A percentile compares a stretch with the other conserved stretches of the same genome.
These are phyloP conservation scores for Hemileia vastatrix DNA, from an alignment of 1,284 basidiomycete species.

Conservation along the genomic window DNA sequence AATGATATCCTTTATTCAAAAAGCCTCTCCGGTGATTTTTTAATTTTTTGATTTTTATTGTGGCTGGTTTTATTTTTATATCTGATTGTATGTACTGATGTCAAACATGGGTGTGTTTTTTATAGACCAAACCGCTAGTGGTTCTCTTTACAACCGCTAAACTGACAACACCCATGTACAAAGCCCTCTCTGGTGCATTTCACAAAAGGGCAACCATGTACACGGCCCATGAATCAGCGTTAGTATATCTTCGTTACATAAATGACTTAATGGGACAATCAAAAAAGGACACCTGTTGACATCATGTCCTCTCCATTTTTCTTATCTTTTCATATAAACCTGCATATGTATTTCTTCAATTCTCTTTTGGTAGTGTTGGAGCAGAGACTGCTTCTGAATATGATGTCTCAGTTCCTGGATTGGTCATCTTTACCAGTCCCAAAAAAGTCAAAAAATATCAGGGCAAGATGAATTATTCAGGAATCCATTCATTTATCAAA, in stretches of 20 bases:
- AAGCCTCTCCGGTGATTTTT: constrained; percentile 9
- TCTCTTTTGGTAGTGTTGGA: constrained; percentile 1
- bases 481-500: constrained; percentile 11
- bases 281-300: background rate
- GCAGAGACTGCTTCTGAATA: background rate
- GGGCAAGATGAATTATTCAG: constrained; percentile 11
- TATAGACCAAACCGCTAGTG: constrained; percentile 14
- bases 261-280: background rate
- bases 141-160: constrained; percentile 15
- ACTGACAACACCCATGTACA: constrained; percentile 11
- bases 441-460: background rate
- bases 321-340: background rate
- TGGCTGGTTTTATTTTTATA: background rate
- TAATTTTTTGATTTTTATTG: background rate
- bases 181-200: constrained; percentile 20
- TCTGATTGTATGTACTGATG: background rate
- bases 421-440: constrained; percentile 12
- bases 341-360: background rate
- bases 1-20: constrained; percentile 6
- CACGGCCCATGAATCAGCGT: constrained; percentile 11
- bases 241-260: background rate
- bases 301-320: background rate
- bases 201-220: constrained; percentile 22
- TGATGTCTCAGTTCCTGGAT: background rate
- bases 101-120: background rate